Conservation (phyloP, 306 rosid species). For the Biancaea sappan region DNA sequence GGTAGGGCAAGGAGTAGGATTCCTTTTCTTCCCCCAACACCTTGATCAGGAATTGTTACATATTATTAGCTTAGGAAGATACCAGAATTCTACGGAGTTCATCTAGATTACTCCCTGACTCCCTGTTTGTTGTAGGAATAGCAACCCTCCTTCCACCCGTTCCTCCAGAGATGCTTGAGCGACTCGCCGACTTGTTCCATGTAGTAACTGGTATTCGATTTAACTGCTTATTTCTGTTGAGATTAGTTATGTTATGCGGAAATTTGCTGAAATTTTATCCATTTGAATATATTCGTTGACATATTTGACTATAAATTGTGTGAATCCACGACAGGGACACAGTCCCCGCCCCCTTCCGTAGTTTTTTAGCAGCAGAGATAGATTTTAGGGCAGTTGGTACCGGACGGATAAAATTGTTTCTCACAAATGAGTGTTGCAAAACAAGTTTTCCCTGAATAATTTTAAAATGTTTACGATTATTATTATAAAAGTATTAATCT, state of each 20-base stretch:
- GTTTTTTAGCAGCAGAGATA: background rate
- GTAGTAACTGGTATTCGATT: background rate
- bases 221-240: background rate
- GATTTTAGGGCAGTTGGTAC: background rate
- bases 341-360: background rate
- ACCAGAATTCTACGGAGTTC: conserved; percentile 18
- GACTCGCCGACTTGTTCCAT: conserved; percentile 3
- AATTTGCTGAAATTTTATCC: background rate
- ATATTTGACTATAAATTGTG: background rate
- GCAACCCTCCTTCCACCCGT: background rate
- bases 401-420: background rate
- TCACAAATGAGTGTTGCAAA: background rate
- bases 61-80: conserved; percentile 33
- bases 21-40: background rate
- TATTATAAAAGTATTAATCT: background rate
- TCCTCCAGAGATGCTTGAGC: background rate
- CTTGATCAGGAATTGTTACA: conserved; percentile 21
- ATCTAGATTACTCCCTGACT: conserved; percentile 34
- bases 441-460: background rate
- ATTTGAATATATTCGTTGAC: conserved; percentile 19
- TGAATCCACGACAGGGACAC: background rate
- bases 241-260: background rate
- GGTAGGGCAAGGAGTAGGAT: background rate
- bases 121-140: conserved; percentile 12
- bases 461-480: background rate